phyloP scores from a whole-genome alignment of 2,329 filamentous ascomycete species.

The Lachnellula arida region DNA sequence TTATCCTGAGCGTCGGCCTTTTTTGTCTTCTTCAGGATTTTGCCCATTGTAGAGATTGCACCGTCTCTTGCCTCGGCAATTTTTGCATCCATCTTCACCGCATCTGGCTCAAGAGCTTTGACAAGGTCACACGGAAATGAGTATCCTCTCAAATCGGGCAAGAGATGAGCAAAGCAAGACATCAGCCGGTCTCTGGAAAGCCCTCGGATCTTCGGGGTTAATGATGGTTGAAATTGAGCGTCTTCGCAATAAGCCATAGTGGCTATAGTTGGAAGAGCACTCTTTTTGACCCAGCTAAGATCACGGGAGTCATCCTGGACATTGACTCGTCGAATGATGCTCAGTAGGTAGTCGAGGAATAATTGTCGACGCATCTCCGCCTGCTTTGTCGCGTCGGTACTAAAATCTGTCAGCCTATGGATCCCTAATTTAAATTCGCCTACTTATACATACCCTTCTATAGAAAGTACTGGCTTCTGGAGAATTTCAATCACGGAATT shows the following conservation, averaged over 20 bases:
- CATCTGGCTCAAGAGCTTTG: slow-evolving; percentile 27
- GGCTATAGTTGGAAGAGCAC: slow-evolving; percentile 37
- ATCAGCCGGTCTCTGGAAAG: slow-evolving; percentile 52
- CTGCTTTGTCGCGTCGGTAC: slow-evolving; percentile 21
- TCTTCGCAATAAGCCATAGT: slow-evolving; percentile 49
- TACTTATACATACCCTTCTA: slow-evolving; percentile 31
- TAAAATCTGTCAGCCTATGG: slow-evolving; percentile 4
- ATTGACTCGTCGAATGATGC: slow-evolving; percentile 28
- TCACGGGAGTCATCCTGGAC: slow-evolving; percentile 15
- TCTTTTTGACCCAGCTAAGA: slow-evolving; percentile 22
- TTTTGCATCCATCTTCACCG: slow-evolving; percentile 51
- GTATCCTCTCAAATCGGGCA: slow-evolving; percentile 49
- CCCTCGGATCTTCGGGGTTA: slow-evolving; percentile 51
- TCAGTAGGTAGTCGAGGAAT: slow-evolving; percentile 31
- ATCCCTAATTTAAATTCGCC: neutral
- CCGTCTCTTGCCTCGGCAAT: slow-evolving; percentile 48
- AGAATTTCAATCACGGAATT: slow-evolving; percentile 44
- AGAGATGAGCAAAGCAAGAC: slow-evolving; percentile 53
- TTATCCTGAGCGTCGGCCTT: slow-evolving; percentile 30
- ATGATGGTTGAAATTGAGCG: slow-evolving; percentile 36
- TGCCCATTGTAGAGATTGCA: slow-evolving; percentile 48
- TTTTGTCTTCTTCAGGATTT: slow-evolving; percentile 43
- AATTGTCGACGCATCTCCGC: slow-evolving; percentile 28
- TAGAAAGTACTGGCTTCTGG: slow-evolving; percentile 38
- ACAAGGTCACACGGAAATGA: slow-evolving; percentile 34